Evolutionary conservation across 257 asterid genomes (phyloP).

Genomic region (Nicotiana obtusifolia): DNA sequence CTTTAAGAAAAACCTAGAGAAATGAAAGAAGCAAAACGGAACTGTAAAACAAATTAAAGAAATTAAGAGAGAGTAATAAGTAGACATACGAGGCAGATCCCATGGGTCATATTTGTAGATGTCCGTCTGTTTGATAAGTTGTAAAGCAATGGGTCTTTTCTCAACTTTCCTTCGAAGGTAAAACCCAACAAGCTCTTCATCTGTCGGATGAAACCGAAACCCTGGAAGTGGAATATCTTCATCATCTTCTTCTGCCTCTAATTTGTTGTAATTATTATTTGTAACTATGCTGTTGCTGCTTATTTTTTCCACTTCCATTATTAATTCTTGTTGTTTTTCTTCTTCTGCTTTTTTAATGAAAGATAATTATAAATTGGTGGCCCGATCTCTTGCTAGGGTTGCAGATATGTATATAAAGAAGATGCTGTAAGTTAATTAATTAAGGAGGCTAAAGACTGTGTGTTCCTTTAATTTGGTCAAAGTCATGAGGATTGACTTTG

Average conservation of each 20-base stretch:
- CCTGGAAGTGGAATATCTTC: conserved; percentile 36
- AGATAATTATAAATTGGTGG: background rate
- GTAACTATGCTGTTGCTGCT: background rate
- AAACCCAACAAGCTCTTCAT: conserved; percentile 48
- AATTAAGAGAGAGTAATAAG: background rate
- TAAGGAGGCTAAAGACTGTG: background rate
- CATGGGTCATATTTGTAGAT: conserved; percentile 55
- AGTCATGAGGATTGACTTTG: conserved; percentile 7
- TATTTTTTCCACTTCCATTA: conserved; percentile 19
- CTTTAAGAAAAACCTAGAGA: too few relatives aligned
- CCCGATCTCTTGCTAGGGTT: background rate
- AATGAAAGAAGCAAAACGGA: too few relatives aligned
- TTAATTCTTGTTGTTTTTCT: background rate
- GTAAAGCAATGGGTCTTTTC: conserved; percentile 21
- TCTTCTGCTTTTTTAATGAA: background rate
- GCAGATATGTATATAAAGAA: background rate
- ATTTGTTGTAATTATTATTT: background rate
- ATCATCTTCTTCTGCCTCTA: conserved; percentile 5
- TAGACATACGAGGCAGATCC: conserved; percentile 46
- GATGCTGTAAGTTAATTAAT: background rate
- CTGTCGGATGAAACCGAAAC: conserved; percentile 48
- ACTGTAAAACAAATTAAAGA: too few relatives aligned
- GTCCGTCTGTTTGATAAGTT: conserved; percentile 39
- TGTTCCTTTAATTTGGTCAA: background rate
- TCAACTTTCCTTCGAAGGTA: conserved; percentile 41